Base-by-base conservation (phyloP, 768 basidiomycete genomes). In the Auricularia auricula-judae region DNA sequence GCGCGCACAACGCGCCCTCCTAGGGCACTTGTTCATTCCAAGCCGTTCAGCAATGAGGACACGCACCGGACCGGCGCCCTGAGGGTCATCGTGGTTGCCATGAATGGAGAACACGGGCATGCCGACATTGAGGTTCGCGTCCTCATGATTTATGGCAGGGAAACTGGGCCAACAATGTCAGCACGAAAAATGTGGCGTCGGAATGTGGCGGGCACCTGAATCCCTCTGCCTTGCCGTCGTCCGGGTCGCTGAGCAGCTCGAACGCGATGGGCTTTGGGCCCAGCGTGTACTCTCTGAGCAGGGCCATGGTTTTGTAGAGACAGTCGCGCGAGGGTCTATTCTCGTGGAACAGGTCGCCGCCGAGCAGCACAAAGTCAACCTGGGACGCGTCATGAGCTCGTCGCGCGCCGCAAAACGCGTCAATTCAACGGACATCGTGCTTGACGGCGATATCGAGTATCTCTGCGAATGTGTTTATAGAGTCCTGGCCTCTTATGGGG, bases 31-130 rank as follows among this genome's bases (percentile, higher is more conserved):
- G 33, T 61, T 36, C 21, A 33, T 42, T 16, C 33, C 35, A 47
- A n/a, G 42, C 21, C 16, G 11, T 36, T 29, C 3, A 62, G 10
- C 67, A 44, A 64, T 51, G 43, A 44, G 10, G 44, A 62, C 11
- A 76, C 91, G 66, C 70, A 93, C 94, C 8, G 89, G 81, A 3
- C 95, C 94, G 23, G 93, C 88, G 21, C 97, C 97, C 76, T 98
- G 97, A 39, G 97, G 97, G 70, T 99, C 97, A 71, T 99, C 97
- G 74, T 99, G 97, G 72, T 99, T 99, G 53, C 97, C 97, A 71
- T 99, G 97, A 62, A 99, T 98, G 0, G 96, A 98, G 76, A 99
- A 99, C 35, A 98, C 90, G 3, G 97, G 97, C n/a, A 97, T 92
- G 3, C 85, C 86, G 62, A 99, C 82, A 72, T 99, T 99, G 64